These are phyloP conservation scores for Talaromyces pinophilus DNA, from an alignment of 2,329 filamentous ascomycete genomes.

Conservation along the genomic window DNA sequence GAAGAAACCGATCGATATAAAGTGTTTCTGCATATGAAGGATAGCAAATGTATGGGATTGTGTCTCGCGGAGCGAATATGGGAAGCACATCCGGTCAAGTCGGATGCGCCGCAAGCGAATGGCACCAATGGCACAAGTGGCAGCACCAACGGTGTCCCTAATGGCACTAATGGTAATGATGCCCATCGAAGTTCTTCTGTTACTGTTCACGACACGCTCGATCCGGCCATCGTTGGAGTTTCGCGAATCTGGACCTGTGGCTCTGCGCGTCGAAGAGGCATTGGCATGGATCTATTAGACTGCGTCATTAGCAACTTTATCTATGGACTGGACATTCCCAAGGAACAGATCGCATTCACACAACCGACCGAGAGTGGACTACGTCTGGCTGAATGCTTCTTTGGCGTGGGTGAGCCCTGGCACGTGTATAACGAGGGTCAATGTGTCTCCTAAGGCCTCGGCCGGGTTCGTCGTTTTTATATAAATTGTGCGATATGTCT, in stretches of 20 bases:
- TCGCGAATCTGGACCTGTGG: constrained; percentile 67
- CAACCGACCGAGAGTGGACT: constrained; percentile 66
- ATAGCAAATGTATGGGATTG: constrained; percentile 62
- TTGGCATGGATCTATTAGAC: constrained; percentile 60
- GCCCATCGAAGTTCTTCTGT: constrained; percentile 44
- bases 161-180: constrained; percentile 18
- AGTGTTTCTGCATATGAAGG: constrained; percentile 62
- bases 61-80: constrained; percentile 63
- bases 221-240: constrained; percentile 59
- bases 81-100: constrained; percentile 56
- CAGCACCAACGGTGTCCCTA: neutral
- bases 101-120: constrained; percentile 26
- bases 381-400: constrained; percentile 60
- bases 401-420: constrained; percentile 58
- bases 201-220: constrained; percentile 45
- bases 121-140: constrained; percentile 23
- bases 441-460: constrained; percentile 20
- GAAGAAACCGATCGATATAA: constrained; percentile 56
- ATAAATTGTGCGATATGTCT: neutral
- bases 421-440: constrained; percentile 57
- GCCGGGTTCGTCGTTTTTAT: neutral
- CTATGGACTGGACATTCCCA: constrained; percentile 57
- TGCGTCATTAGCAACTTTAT: constrained; percentile 58
- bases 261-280: constrained; percentile 57
- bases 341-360: constrained; percentile 62